Base-by-base conservation (phyloP, 257 asterid species). In the Nicotiana undulata region DNA sequence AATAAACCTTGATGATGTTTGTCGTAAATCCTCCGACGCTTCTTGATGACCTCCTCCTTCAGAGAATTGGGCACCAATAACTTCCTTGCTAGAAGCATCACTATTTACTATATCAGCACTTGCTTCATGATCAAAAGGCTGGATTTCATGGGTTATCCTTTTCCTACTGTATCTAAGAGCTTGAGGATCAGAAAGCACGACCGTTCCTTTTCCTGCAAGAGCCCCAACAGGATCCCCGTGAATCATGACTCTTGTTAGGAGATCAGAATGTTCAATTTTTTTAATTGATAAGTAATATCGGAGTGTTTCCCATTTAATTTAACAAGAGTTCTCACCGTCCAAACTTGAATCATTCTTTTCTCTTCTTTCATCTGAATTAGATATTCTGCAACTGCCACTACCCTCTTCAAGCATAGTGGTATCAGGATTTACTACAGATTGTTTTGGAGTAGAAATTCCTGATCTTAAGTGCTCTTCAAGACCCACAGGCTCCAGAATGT, bases 131-230 rank as follows among this genome's bases (percentile, higher is more conserved):
- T 70, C 64, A 79, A 86, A 82, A 51, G 52, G 82, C 76, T 86
- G 77, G 34, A 6, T 79, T 66, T 81, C 86, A 40, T 79, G 58
- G 58, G 20, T 44, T 70, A n/a, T 37, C 44, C 76, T 88, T 83
- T 86, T 85, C 77, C 79, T 81, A 77, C 67, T 66, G 75, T 79
- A 85, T 75, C 40, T 70, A 44, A 59, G 76, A 79, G 75, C 79
- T 82, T 88, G 86, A 82, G 83, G 80, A 77, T 79, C 68, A 75
- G 84, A 81, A 79, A 76, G 72, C 59, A 74, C 49, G 40, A 77
- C 66, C 51, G 86, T 72, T 76, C 81, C 78, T 67, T 82, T 89
- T 80, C 93, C 98, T 94, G 94, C 92, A 86, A 89, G 85, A 87
- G 79, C 84, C 86, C 89, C 89, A 82, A 77, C 75, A 76, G 70